Base-by-base conservation (phyloP, 2,329 filamentous ascomycete species). In the Xylariaceae sp. region DNA sequence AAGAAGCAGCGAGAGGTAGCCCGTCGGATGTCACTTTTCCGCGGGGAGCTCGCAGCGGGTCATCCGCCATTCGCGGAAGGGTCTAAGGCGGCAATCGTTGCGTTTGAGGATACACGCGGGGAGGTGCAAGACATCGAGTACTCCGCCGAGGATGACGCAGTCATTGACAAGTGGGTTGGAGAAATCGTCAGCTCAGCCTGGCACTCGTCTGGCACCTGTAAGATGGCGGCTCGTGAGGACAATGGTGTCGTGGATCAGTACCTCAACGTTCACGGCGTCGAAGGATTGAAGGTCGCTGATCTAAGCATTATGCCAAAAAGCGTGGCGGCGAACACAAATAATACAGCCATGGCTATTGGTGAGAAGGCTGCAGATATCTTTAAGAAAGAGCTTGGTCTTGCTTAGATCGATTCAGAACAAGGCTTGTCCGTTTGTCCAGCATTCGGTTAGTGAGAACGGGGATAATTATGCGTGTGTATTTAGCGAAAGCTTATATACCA, bases 1-100 rank as follows among this genome's bases (percentile, higher is more conserved):
- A 88, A 88, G 66, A 81, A 80, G 60, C 76, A 78, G 18, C 81
- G 85, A 3, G 82, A 86, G 62, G 77, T 87, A 37, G 72, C 75
- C n/a, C 78, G 83, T 1, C 78, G 82, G 13, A 79, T 82, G 66
- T 67, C 73, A 2, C 72, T 76, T 42, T 84, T 77, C 68, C 58
- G 73, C 52, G 73, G 80, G 60, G 73, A 80, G 59, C 33, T 79
- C 2, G 68, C 71, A 1, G 58, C 67, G 3, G 67, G 73, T 0
- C 76, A 79, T 49, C 79, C 79, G 0, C 59, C 67, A 15, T 82
- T 81, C 57, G 64, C 73, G 0, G 53, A 67, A 0, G 67, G 60
- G 0, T 78, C 75, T 0, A 66, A 72, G 11, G 78, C 76, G 0
- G 70, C 70, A 0, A 61, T 68, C 32, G 68, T 58, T 72, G 52